These are phyloP conservation scores for Aphanomyces euteiches DNA, from an alignment of 352 stramenopile genomes.

Conservation along the genomic window DNA sequence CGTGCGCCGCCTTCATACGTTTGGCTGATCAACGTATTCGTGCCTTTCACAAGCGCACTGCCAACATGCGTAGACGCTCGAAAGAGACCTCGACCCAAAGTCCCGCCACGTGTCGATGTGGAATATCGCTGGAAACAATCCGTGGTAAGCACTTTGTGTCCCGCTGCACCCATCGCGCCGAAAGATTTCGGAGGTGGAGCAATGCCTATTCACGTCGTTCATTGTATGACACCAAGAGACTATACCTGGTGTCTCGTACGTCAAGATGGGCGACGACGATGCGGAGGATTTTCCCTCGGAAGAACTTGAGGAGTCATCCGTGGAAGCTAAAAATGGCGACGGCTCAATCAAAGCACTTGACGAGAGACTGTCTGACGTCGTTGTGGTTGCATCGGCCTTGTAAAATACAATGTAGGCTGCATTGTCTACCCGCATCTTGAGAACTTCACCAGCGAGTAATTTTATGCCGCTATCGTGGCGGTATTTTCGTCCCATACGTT, in stretches of 20 bases:
- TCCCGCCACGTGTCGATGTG: slow-evolving; percentile 59
- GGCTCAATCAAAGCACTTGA: slow-evolving; percentile 41
- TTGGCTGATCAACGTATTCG: slow-evolving; percentile 75
- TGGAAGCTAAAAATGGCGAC: slow-evolving; percentile 47
- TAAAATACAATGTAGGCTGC: slow-evolving; percentile 87
- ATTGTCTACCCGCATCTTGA: slow-evolving; percentile 68
- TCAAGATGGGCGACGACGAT: too few species aligned
- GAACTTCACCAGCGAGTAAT: slow-evolving; percentile 62
- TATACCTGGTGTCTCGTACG: not conserved
- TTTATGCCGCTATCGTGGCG: slow-evolving; percentile 53
- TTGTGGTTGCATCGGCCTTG: slow-evolving; percentile 62
- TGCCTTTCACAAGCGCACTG: slow-evolving; percentile 66
- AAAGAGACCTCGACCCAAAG: slow-evolving; percentile 42
- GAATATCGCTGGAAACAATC: slow-evolving; percentile 82
- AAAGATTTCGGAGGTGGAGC: slow-evolving; percentile 62
- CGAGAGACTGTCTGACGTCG: slow-evolving; percentile 6
- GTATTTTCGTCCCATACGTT: slow-evolving; percentile 34
- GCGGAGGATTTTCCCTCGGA: too few species aligned
- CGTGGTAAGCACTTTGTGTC: slow-evolving; percentile 81
- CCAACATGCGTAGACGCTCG: slow-evolving; percentile 25
- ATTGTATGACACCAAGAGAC: not conserved
- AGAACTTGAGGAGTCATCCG: slow-evolving; percentile 20
- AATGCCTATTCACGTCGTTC: slow-evolving; percentile 12
- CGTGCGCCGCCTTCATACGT: slow-evolving; percentile 81
- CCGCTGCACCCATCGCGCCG: slow-evolving; percentile 67